These are phyloP conservation scores for Scutellaria barbata DNA, from an alignment of 257 asterid species.

Conservation along the genomic window DNA sequence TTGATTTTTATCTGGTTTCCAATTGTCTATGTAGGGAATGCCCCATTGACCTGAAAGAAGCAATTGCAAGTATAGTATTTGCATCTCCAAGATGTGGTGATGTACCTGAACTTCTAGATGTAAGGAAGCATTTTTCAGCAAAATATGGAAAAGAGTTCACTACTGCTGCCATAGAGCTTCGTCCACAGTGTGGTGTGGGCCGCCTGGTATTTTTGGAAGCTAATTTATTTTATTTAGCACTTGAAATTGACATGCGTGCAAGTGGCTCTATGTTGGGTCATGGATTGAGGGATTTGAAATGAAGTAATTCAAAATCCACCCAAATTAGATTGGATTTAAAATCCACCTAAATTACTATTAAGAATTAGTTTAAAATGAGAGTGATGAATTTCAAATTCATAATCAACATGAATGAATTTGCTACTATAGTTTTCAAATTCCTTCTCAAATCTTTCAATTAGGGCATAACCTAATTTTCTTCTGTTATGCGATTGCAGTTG, in stretches of 20 bases:
- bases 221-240: constrained; percentile 14
- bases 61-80: constrained; percentile 80
- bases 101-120: constrained; percentile 84
- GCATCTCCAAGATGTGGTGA: constrained; percentile 98
- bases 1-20: constrained; percentile 27
- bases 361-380: too few relatives aligned
- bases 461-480: not conserved
- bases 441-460: too few relatives aligned
- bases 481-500: constrained; percentile 59
- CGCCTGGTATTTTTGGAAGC: constrained; percentile 65
- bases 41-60: constrained; percentile 97
- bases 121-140: constrained; percentile 70
- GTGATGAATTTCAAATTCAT: too few relatives aligned
- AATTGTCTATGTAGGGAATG: constrained; percentile 62
- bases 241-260: constrained; percentile 18
- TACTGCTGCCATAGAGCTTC: constrained; percentile 80
- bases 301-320: too few relatives aligned
- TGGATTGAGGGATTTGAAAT: not conserved
- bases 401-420: too few relatives aligned
- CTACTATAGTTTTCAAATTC: too few relatives aligned
- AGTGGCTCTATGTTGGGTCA: not conserved
- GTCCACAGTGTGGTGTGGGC: constrained; percentile 94
- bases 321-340: too few relatives aligned
- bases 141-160: constrained; percentile 94
- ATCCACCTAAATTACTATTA: too few relatives aligned